A percentile compares a stretch with the other conserved stretches of the same genome.
These are phyloP conservation scores for Amanita inopinata DNA, from an alignment of 768 basidiomycete species.

Conservation along the genomic window DNA sequence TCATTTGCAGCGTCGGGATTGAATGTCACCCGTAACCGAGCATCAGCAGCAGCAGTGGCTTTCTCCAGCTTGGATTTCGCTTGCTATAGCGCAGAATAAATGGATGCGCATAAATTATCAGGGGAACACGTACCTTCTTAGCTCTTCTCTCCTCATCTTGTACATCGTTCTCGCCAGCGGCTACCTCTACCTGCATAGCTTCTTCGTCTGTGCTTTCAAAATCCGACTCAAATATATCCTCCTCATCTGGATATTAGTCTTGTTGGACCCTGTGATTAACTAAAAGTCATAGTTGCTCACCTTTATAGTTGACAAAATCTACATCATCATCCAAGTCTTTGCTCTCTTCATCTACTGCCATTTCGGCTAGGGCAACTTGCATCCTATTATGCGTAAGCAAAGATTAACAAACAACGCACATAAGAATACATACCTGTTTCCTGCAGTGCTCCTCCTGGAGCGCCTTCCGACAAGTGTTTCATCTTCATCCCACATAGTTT, in stretches of 20 bases:
- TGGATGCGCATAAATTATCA: neutral
- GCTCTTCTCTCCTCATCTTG: conserved; percentile 50
- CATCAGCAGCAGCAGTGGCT: conserved; percentile 57
- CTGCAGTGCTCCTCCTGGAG: conserved; percentile 63
- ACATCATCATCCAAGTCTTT: conserved; percentile 63
- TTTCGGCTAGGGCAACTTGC: conserved; percentile 70
- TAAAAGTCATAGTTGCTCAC: conserved; percentile 23
- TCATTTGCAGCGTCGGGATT: conserved; percentile 35
- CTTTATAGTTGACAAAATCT: conserved; percentile 62
- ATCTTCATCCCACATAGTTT: conserved; percentile 15
- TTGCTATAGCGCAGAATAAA: conserved; percentile 26
- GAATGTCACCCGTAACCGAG: conserved; percentile 57
- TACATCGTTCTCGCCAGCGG: conserved; percentile 46
- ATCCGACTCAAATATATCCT: conserved; percentile 75
- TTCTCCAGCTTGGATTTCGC: conserved; percentile 49
- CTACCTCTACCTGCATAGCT: conserved; percentile 41
- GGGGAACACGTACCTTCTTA: conserved; percentile 30
- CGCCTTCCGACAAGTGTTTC: conserved; percentile 49
- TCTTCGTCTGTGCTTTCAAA: conserved; percentile 83
- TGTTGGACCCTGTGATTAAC: conserved; percentile 11
- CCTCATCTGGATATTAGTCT: conserved; percentile 46
- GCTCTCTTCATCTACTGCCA: conserved; percentile 42
- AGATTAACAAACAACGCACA: neutral
- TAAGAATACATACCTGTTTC: conserved; percentile 47
- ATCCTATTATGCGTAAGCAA: conserved; percentile 35